Evolutionary conservation across 169 alveolate genomes (phyloP).

Genomic region (Eimeria sp.): DNA sequence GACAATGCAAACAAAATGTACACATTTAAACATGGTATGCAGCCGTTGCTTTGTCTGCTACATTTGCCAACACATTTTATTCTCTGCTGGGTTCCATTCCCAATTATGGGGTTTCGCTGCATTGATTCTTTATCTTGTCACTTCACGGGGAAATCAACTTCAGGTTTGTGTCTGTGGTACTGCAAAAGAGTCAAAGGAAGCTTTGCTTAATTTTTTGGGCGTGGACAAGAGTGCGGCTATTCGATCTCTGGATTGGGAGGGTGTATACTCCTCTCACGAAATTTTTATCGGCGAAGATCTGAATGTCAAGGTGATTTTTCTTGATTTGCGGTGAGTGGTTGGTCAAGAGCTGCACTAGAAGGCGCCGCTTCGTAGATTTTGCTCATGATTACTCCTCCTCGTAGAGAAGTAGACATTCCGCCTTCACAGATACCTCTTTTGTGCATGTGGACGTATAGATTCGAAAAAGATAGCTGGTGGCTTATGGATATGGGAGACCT

Average conservation of each 20-base stretch:
- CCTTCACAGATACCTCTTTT: background rate
- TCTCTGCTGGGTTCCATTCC: background rate
- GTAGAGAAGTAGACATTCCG: background rate
- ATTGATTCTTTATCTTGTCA: background rate
- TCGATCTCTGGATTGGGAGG: conserved; percentile 72
- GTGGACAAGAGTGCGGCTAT: conserved; percentile 50
- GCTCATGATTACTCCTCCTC: background rate
- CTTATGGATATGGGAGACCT: conserved; percentile 78
- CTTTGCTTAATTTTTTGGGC: conserved; percentile 64
- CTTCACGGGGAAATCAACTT: background rate
- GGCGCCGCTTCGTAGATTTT: background rate
- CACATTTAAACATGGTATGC: conserved; percentile 70
- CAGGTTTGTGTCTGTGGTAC: background rate
- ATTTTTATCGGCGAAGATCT: conserved; percentile 43
- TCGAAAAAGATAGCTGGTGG: conserved; percentile 79
- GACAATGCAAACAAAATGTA: conserved; percentile 73
- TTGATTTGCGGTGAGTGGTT: conserved; percentile 44
- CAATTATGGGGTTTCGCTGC: background rate
- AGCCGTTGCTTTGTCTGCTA: background rate
- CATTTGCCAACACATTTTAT: background rate
- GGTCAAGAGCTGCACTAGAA: background rate
- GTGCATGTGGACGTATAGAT: conserved; percentile 36
- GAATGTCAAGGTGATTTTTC: conserved; percentile 51
- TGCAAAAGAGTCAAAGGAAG: conserved; percentile 60
- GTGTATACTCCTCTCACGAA: conserved; percentile 71